Evolutionary conservation across 495 filamentous ascomycete species (phyloP).

Genomic region (Hyaloscypha finlandica): DNA sequence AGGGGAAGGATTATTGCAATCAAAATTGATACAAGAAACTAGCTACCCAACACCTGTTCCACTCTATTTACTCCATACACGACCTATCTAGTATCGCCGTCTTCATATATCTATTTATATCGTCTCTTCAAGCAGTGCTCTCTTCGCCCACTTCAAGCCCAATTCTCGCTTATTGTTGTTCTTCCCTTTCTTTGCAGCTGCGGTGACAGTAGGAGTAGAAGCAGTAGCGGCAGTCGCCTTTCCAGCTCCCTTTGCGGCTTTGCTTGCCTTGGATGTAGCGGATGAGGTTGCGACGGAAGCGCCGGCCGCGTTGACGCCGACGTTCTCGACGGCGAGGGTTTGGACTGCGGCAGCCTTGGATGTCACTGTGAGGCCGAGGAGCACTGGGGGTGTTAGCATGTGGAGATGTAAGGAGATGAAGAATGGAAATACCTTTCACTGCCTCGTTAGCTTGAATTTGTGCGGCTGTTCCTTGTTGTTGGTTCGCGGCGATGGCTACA

Average conservation of each 20-base stretch:
- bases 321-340: constrained; percentile 14
- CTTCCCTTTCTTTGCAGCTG: neutral
- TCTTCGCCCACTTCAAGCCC: neutral
- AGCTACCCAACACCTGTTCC: neutral
- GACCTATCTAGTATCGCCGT: no score
- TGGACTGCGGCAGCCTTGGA: constrained; percentile 6
- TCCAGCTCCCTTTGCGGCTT: neutral
- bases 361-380: constrained; percentile 13
- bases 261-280: neutral
- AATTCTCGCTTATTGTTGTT: neutral
- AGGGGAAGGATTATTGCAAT: no score
- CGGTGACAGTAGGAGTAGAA: neutral
- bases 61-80: neutral
- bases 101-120: neutral
- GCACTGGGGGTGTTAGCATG: neutral
- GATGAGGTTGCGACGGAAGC: neutral
- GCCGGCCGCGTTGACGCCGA: constrained; percentile 17
- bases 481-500: constrained; percentile 39
- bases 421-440: constrained; percentile 16
- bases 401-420: no score
- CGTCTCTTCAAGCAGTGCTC: neutral
- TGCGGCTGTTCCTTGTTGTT: constrained; percentile 36
- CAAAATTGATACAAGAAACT: constrained; percentile 5
- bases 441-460: constrained; percentile 37
- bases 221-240: neutral